Base-by-base conservation (phyloP, 345 rosid genomes). In the Eucalyptus coolabah region DNA sequence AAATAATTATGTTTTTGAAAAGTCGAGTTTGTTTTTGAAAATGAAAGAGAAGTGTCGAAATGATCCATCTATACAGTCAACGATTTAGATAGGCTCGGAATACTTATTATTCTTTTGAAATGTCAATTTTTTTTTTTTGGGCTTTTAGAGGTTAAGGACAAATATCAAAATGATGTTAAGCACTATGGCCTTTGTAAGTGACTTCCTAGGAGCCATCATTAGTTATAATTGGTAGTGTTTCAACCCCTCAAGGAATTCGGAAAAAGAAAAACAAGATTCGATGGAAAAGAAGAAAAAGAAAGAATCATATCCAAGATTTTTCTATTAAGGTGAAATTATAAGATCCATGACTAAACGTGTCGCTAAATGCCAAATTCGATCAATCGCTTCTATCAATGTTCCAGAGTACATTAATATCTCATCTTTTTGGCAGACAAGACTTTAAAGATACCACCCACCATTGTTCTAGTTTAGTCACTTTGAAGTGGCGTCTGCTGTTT, bases 91-190 rank as follows among this genome's bases (percentile, higher is more conserved):
- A 9, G 6, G 6, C 12, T 56, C 30, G 30, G 26, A 21, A 23
- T 56, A 56, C 6, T 56, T 24, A 56, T 56, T 56, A 56, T 10
- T 2, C 6, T 9, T 56, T 56, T n/a, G n/a, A n/a, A n/a, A n/a
- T n/a, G n/a, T n/a, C n/a, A n/a, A n/a, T n/a, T n/a, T n/a, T 53
- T 53, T 19, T 7, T 3, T 53, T 30, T 7, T 63, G 1, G 0
- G 0, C 7, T 65, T 7, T 65, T 4, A 1, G 19, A 17, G 80
- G 42, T 32, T 42, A 32, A 17, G 37, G 40, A 14, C 1, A 4
- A 10, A 16, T 19, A 23, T 37, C 26, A 3, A 72, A 34, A 19
- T 72, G 82, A 19, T 34, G 40, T 72, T 72, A 12, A 23, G 44
- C 26, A 5, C 82, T 4, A 19, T 19, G 1, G 45, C 45, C 12